Conservation (phyloP, 2,329 filamentous ascomycete species). For the Thelonectria rubi region DNA sequence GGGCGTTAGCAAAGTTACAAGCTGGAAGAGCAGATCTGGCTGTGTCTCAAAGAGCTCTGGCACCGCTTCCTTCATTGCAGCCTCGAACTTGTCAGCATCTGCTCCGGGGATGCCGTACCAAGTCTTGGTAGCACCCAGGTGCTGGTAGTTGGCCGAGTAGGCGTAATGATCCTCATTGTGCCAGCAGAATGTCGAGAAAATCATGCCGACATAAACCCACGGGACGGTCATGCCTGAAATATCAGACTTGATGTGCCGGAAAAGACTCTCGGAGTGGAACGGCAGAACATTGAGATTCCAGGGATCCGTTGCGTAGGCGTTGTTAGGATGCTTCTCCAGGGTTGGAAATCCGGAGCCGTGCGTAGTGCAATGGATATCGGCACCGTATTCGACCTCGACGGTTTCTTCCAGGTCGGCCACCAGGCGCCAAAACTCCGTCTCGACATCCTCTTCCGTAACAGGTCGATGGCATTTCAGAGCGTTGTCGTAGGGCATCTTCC, state of each 20-base stretch:
- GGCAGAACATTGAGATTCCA: slow-evolving; percentile 97
- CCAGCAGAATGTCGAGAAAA: slow-evolving; percentile 99
- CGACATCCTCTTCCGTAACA: slow-evolving; percentile 93
- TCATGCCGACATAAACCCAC: slow-evolving; percentile 99
- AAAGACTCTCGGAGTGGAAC: slow-evolving; percentile 88
- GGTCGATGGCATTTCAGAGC: slow-evolving; percentile 81
- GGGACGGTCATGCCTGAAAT: slow-evolving; percentile 99
- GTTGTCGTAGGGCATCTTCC: slow-evolving; percentile 88
- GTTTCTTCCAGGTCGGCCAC: slow-evolving; percentile 95
- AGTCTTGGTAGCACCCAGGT: slow-evolving; percentile 97
- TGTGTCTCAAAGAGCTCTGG: slow-evolving; percentile 97
- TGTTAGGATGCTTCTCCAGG: slow-evolving; percentile 86
- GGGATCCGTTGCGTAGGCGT: slow-evolving; percentile 86
- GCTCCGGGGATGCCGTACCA: slow-evolving; percentile 98
- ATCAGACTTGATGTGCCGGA: slow-evolving; percentile 96
- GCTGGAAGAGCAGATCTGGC: slow-evolving; percentile 93
- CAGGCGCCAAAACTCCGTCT: slow-evolving; percentile 95
- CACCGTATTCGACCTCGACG: slow-evolving; percentile 97
- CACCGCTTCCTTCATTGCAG: slow-evolving; percentile 93
- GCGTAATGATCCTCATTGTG: slow-evolving; percentile 98
- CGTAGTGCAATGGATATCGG: slow-evolving; percentile 97
- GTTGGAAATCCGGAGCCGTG: slow-evolving; percentile 98
- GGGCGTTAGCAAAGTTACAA: slow-evolving; percentile 94
- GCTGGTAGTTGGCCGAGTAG: slow-evolving; percentile 98
- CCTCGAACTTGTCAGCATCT: slow-evolving; percentile 93